Evolutionary conservation across 139 green algal genomes (phyloP).

Genomic region (Zygnema cylindricum): DNA sequence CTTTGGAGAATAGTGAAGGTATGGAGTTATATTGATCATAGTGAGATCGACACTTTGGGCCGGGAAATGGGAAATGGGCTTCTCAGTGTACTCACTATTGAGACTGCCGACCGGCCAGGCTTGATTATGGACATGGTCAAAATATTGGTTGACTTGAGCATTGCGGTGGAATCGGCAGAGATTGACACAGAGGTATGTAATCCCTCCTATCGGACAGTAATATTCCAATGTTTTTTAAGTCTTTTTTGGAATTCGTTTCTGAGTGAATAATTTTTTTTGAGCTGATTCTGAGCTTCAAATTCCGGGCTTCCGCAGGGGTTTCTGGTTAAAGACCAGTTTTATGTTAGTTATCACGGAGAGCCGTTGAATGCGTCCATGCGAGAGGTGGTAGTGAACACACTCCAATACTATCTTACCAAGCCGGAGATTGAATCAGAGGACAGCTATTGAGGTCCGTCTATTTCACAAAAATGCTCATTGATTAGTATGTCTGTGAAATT

Average conservation of each 20-base stretch:
- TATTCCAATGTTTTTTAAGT: no score
- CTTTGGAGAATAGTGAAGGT: no score
- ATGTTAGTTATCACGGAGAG: constrained; percentile 91
- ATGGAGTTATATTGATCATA: no score
- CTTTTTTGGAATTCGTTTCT: no score
- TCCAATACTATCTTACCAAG: constrained; percentile 92
- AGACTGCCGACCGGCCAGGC: constrained; percentile 77
- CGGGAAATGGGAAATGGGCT: not conserved
- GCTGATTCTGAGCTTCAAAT: no score
- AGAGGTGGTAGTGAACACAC: constrained; percentile 83
- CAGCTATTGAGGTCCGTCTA: constrained; percentile 77
- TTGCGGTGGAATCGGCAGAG: constrained; percentile 94
- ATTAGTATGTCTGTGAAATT: no score
- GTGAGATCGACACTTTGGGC: no score
- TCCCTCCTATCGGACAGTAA: no score
- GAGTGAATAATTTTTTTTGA: no score
- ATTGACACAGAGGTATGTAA: constrained; percentile 65
- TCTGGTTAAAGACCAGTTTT: constrained; percentile 84
- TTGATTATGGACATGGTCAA: constrained; percentile 78
- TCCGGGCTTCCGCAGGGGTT: constrained; percentile 60
- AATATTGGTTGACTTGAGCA: constrained; percentile 90
- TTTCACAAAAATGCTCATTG: not conserved
- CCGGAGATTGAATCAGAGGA: constrained; percentile 88
- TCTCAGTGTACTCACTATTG: constrained; percentile 68
- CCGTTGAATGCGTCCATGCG: constrained; percentile 84